Evolutionary conservation across 1,139 yeast genomes (phyloP).

Genomic region (Zygoascus meyerae): DNA sequence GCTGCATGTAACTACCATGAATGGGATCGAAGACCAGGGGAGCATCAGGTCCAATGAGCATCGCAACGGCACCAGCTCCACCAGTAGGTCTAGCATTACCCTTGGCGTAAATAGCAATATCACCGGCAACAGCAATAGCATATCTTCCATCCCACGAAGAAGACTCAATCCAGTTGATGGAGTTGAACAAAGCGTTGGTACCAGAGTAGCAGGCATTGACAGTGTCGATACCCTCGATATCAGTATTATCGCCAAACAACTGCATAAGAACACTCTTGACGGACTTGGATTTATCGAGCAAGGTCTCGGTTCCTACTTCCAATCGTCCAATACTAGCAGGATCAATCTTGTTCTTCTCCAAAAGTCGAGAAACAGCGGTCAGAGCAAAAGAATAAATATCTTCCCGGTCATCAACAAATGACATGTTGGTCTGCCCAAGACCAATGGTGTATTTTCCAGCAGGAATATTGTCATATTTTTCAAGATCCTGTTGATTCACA

Average conservation of each 20-base stretch:
- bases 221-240: constrained; percentile 95
- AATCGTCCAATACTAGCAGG: constrained; percentile 80
- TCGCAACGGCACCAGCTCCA: constrained; percentile 97
- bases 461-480: constrained; percentile 76
- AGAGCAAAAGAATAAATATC: constrained; percentile 90
- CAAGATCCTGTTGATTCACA: constrained; percentile 86
- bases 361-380: constrained; percentile 72
- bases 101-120: constrained; percentile 93
- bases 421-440: constrained; percentile 96
- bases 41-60: constrained; percentile 96
- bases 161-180: constrained; percentile 94
- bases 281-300: constrained; percentile 94
- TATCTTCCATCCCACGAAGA: constrained; percentile 98
- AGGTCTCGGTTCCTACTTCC: constrained; percentile 98
- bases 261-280: constrained; percentile 96
- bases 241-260: constrained; percentile 80
- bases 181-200: constrained; percentile 88
- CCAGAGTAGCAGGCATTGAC: constrained; percentile 99
- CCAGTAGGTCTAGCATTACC: constrained; percentile 99
- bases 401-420: constrained; percentile 94
- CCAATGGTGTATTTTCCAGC: constrained; percentile 98
- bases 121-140: constrained; percentile 96
- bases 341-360: constrained; percentile 78
- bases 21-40: constrained; percentile 86
- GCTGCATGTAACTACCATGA: constrained; percentile 92